These are phyloP conservation scores for Bauhinia variegata DNA, from an alignment of 306 rosid genomes.

Conservation along the genomic window DNA sequence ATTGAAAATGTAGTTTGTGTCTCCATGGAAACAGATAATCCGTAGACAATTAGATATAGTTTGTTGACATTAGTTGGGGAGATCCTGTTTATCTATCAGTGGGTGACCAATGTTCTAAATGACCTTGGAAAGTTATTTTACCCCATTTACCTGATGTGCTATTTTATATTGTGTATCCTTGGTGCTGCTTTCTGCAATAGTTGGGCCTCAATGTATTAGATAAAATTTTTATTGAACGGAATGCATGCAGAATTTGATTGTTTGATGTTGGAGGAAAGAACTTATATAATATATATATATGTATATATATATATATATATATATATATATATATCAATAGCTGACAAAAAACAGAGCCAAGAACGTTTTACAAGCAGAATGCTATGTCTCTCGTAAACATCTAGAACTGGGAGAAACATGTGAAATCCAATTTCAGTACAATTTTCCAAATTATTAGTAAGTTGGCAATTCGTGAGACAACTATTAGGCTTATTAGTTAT, in stretches of 20 bases:
- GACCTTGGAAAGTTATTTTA: too few species aligned
- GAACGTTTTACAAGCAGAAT: neutral
- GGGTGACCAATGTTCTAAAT: too few species aligned
- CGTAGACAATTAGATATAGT: neutral
- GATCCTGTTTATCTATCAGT: too few species aligned
- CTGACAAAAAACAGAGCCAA: neutral
- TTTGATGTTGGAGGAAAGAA: neutral
- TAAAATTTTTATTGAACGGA: neutral
- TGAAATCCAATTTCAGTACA: neutral
- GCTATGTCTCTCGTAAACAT: conserved; percentile 13
- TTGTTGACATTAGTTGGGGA: too few species aligned
- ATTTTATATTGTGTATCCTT: too few species aligned
- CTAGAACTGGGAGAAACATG: neutral
- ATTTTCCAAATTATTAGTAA: neutral
- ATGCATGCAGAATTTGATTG: conserved; percentile 23
- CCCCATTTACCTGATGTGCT: too few species aligned
- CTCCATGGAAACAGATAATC: neutral
- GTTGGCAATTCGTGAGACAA: neutral
- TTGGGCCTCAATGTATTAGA: neutral
- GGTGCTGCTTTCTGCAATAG: neutral
- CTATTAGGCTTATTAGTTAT: neutral
- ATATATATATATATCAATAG: neutral
- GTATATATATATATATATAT: too few species aligned
- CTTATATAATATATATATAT: neutral
- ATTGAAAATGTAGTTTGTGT: too few species aligned